A percentile compares a stretch with the other conserved stretches of the same genome.
Evolutionary conservation across 2,329 filamentous ascomycete species (phyloP).

Genomic region (Fusarium illudens): DNA sequence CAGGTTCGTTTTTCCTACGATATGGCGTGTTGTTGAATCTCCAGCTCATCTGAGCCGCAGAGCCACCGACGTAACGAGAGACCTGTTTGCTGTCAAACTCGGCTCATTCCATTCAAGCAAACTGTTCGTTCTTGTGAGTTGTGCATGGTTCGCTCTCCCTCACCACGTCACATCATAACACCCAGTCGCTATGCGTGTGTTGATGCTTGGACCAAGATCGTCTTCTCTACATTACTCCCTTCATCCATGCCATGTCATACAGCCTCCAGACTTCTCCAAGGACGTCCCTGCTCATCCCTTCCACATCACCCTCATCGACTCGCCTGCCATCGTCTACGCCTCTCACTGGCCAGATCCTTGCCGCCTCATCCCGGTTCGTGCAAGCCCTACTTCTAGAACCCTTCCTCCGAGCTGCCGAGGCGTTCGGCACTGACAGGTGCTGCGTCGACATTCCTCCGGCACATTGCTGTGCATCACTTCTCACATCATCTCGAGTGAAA

Average conservation of each 20-base stretch:
- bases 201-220: not conserved
- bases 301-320: constrained; percentile 7
- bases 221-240: not conserved
- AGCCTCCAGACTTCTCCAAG: not conserved
- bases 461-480: constrained; percentile 6
- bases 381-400: constrained; percentile 33
- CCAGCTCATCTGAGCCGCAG: constrained; percentile 9
- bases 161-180: constrained; percentile 5
- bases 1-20: not conserved
- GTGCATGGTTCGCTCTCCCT: constrained; percentile 1
- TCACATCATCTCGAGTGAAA: constrained; percentile 7
- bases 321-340: constrained; percentile 1
- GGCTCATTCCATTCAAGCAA: not conserved
- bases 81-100: not conserved
- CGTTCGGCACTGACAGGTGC: not conserved
- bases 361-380: constrained; percentile 9
- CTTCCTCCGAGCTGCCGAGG: constrained; percentile 10
- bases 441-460: not conserved
- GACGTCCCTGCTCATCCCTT: constrained; percentile 13
- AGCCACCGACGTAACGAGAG: constrained; percentile 8
- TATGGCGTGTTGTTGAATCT: constrained; percentile 22
- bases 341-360: constrained; percentile 23
- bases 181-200: not conserved
- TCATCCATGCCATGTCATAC: constrained; percentile 5
- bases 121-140: not conserved